Evolutionary conservation across 805 yeast genomes (phyloP), one percentile per base, ranked within the genome.

Genomic region (Metschnikowia orientalis): DNA sequence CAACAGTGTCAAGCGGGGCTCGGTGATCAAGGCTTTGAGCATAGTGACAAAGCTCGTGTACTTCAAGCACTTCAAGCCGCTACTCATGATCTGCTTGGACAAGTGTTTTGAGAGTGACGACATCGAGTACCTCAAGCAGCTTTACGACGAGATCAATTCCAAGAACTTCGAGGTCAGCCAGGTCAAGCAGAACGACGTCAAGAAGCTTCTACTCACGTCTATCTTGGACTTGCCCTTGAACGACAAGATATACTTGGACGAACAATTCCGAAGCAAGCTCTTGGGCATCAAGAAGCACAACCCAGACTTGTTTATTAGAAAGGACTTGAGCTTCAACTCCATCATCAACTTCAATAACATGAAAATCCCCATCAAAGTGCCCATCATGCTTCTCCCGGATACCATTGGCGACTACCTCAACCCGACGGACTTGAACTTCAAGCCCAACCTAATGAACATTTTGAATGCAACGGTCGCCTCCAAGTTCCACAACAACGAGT

Each of bases 61-160:
- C 48, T 76, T 77, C 51, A 69, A 69, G 37, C 67, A 71, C 23
- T 77, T 79, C 56, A 75, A 73, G 47, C 86, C 85, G 6, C 45
- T 79, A 33, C 49, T 81, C 24, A 53, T 74, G 28, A 65, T 75
- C 21, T 65, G 78, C 4, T 59, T 80, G 26, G 79, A 73, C 48
- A 53, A 54, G 26, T 71, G 71, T 44, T 71, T 71, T 33, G 43
- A 48, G 5, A 28, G 32, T 6, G 48, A 48, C 29, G 47, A 53
- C 16, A 13, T 48, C 2, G 15, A 22, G 8, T 47, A 48, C 14
- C 40, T 66, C 24, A 30, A 49, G 17, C 53, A 56, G 16, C 51
- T 67, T 23, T 64, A 51, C 43, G 39, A 49, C 6, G 46, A 62
- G 4, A 45, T 67, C 8, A 65, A 63, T 38, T 41, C 45, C 26